A percentile compares a stretch with the other conserved stretches of the same genome.
Conservation (phyloP, 345 rosid genomes). For the Mercurialis annua region DNA sequence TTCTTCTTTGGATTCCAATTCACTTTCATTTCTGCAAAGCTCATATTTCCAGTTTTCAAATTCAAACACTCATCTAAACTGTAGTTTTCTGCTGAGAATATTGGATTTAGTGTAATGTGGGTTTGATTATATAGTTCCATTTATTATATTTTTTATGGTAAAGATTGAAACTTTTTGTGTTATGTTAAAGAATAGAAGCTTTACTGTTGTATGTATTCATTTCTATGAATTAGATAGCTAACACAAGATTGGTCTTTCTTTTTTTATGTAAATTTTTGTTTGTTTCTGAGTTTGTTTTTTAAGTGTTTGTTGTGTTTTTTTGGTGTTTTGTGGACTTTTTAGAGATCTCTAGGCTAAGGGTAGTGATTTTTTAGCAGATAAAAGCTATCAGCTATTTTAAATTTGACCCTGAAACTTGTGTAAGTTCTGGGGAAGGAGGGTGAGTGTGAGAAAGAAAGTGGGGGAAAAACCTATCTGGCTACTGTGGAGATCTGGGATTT, state of each 20-base stretch:
- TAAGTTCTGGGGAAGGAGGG: constrained; percentile 23
- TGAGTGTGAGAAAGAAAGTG: background rate
- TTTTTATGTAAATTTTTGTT: constrained; percentile 16
- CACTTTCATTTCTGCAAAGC: constrained; percentile 31
- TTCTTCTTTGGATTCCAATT: constrained; percentile 37
- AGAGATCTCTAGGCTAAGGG: constrained; percentile 23
- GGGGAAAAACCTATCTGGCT: constrained; percentile 37
- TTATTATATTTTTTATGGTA: background rate
- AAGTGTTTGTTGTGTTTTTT: constrained; percentile 14
- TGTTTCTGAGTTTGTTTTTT: constrained; percentile 23
- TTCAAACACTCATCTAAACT: constrained; percentile 28
- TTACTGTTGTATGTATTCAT: background rate
- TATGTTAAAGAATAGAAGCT: background rate
- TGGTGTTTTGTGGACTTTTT: constrained; percentile 35
- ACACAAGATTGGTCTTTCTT: constrained; percentile 6
- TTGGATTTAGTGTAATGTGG: constrained; percentile 25
- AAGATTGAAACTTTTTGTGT: constrained; percentile 10
- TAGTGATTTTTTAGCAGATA: constrained; percentile 30
- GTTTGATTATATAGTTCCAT: constrained; percentile 27
- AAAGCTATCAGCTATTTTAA: constrained; percentile 5
- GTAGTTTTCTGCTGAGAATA: constrained; percentile 18
- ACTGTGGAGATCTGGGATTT: constrained; percentile 98
- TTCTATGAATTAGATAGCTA: constrained; percentile 6
- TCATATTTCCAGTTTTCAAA: constrained; percentile 24
- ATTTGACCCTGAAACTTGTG: constrained; percentile 10